A percentile compares a stretch with the other conserved stretches of the same genome.
Evolutionary conservation across 2,329 filamentous ascomycete genomes (phyloP).

Genomic region (Zasmidium citrigriseum): DNA sequence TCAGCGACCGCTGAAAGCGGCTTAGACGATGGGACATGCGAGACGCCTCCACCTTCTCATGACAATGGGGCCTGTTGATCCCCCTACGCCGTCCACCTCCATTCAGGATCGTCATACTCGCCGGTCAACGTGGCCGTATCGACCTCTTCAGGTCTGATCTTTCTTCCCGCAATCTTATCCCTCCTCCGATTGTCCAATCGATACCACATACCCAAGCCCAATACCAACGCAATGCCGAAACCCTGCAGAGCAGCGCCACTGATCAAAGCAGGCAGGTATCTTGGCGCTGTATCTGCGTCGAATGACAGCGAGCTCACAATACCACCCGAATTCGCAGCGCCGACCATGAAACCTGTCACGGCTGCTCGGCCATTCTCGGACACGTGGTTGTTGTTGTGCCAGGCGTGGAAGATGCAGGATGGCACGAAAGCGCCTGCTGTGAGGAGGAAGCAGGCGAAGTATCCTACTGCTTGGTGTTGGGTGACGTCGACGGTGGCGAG

Average conservation of each 20-base stretch:
- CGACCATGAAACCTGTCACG: slow-evolving; percentile 71
- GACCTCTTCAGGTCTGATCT: slow-evolving; percentile 54
- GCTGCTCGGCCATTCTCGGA: slow-evolving; percentile 72
- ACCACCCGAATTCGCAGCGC: slow-evolving; percentile 75
- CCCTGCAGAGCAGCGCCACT: slow-evolving; percentile 67
- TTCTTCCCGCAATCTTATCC: slow-evolving; percentile 56
- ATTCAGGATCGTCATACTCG: slow-evolving; percentile 45
- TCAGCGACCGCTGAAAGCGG: no score
- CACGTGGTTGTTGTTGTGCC: slow-evolving; percentile 83
- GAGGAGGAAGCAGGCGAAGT: slow-evolving; percentile 81
- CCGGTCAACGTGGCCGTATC: slow-evolving; percentile 48
- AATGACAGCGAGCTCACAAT: slow-evolving; percentile 70
- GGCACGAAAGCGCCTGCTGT: slow-evolving; percentile 75
- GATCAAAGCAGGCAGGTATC: slow-evolving; percentile 66
- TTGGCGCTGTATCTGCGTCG: slow-evolving; percentile 61
- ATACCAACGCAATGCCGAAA: slow-evolving; percentile 57
- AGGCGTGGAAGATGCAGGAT: slow-evolving; percentile 66
- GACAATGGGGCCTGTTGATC: background rate
- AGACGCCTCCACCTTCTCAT: no score
- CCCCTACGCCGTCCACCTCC: slow-evolving; percentile 44
- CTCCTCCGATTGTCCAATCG: slow-evolving; percentile 63
- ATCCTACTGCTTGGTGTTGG: slow-evolving; percentile 63
- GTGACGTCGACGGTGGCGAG: slow-evolving; percentile 69
- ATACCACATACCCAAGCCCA: slow-evolving; percentile 64
- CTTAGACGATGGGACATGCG: no score